phyloP scores from a whole-genome alignment of 2,329 filamentous ascomycete species.

The Alternaria sp. region DNA sequence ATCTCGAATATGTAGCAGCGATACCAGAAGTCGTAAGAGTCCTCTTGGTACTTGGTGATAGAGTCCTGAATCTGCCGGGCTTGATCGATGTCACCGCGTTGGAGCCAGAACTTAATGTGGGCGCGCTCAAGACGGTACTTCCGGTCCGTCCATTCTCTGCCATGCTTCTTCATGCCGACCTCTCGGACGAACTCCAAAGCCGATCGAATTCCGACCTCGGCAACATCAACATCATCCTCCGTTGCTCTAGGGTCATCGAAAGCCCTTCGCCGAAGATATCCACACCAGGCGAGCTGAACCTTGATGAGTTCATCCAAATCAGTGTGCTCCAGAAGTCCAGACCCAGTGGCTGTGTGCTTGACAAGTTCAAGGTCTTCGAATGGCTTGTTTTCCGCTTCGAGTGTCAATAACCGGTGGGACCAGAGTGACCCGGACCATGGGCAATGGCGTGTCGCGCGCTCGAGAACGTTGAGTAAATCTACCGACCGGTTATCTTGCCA shows the following conservation, averaged over 20 bases:
- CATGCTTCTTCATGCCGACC: conserved; percentile 79
- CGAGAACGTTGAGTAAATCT: conserved; percentile 71
- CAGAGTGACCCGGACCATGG: conserved; percentile 92
- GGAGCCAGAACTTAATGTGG: conserved; percentile 87
- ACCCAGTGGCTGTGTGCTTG: conserved; percentile 90
- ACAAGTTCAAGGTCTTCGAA: conserved; percentile 86
- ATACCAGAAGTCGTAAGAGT: conserved; percentile 93
- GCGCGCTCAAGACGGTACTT: conserved; percentile 89
- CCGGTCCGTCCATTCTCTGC: conserved; percentile 78
- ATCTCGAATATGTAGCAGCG: conserved; percentile 94
- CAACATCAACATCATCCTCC: conserved; percentile 81
- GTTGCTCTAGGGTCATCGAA: conserved; percentile 73
- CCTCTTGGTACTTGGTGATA: conserved; percentile 71
- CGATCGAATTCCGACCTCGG: conserved; percentile 85
- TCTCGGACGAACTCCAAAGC: conserved; percentile 84
- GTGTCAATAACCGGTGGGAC: conserved; percentile 85
- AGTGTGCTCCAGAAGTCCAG: conserved; percentile 80
- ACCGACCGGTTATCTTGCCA: conserved; percentile 55
- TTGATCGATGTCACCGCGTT: conserved; percentile 77
- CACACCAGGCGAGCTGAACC: conserved; percentile 93
- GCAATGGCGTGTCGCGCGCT: conserved; percentile 86
- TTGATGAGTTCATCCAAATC: conserved; percentile 89
- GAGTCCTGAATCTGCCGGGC: conserved; percentile 80
- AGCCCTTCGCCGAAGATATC: conserved; percentile 85
- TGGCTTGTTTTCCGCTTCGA: conserved; percentile 76